Percentiles rank a stretch among this genome's conserved stretches.
Evolutionary conservation across 129 eudicot species (phyloP).

Genomic region (Pseudognaphalium luteoalbum): DNA sequence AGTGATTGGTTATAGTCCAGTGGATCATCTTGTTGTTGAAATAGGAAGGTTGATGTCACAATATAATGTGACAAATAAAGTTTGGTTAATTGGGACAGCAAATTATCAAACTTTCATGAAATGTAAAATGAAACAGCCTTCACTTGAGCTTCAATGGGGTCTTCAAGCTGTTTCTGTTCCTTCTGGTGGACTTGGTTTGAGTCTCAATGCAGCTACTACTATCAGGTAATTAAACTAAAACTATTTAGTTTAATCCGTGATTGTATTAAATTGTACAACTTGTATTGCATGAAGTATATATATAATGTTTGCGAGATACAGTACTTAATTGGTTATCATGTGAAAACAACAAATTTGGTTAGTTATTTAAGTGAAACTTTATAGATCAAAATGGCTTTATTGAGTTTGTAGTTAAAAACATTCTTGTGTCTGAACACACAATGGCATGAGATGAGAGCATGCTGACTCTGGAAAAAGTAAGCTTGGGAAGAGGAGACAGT

Average conservation of each 20-base stretch:
- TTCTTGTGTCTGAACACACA: constrained; percentile 50
- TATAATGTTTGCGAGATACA: background rate
- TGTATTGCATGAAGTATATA: constrained; percentile 7
- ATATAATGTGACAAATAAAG: constrained; percentile 43
- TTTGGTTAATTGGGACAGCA: constrained; percentile 80
- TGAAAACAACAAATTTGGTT: constrained; percentile 42
- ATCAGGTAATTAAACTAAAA: constrained; percentile 16
- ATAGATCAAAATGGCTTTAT: constrained; percentile 26
- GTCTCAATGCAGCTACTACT: constrained; percentile 58
- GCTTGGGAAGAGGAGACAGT: constrained; percentile 47
- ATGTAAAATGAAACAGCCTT: constrained; percentile 72
- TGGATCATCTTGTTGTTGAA: constrained; percentile 70
- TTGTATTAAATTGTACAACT: background rate
- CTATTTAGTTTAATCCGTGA: background rate
- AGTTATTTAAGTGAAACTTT: constrained; percentile 26
- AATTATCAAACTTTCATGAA: constrained; percentile 79
- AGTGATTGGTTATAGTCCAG: constrained; percentile 50
- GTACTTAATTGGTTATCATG: constrained; percentile 28
- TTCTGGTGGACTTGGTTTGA: constrained; percentile 71
- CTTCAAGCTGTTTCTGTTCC: constrained; percentile 90
- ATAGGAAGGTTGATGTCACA: constrained; percentile 69
- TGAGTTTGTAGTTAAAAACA: constrained; percentile 41
- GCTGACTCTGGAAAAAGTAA: constrained; percentile 47
- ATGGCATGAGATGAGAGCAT: constrained; percentile 44
- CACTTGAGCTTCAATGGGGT: constrained; percentile 77